Percentiles rank a stretch among this genome's conserved stretches.
These are phyloP conservation scores for Carpinus viminea DNA, from an alignment of 306 rosid species.

Conservation along the genomic window DNA sequence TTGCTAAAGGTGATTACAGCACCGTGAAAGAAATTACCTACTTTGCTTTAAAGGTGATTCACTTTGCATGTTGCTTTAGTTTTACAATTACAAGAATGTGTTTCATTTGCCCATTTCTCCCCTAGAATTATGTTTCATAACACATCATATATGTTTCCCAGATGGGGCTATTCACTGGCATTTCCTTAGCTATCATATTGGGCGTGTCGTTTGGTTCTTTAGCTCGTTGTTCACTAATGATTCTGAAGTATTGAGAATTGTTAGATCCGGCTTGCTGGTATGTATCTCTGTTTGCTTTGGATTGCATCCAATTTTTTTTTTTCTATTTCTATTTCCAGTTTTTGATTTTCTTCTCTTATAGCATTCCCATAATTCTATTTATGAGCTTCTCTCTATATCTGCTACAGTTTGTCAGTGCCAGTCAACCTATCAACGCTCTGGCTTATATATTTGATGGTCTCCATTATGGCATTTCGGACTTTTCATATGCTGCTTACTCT, in stretches of 20 bases:
- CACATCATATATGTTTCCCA: slow-evolving; percentile 41
- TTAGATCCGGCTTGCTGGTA: slow-evolving; percentile 75
- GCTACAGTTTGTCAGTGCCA: slow-evolving; percentile 79
- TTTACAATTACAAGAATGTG: neutral
- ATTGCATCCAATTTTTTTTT: neutral
- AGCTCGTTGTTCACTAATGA: slow-evolving; percentile 81
- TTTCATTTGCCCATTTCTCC: neutral
- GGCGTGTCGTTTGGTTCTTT: slow-evolving; percentile 79
- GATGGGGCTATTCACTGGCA: slow-evolving; percentile 74
- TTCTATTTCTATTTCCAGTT: neutral
- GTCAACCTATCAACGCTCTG: slow-evolving; percentile 87
- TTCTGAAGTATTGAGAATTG: slow-evolving; percentile 68
- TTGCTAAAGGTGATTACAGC: slow-evolving; percentile 75
- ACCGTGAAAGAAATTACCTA: slow-evolving; percentile 70
- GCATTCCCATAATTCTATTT: neutral
- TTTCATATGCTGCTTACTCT: slow-evolving; percentile 81
- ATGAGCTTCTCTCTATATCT: slow-evolving; percentile 12
- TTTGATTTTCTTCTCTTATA: neutral
- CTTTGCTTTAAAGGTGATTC: slow-evolving; percentile 57
- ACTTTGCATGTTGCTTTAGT: slow-evolving; percentile 7
- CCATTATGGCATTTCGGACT: slow-evolving; percentile 93
- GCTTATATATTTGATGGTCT: slow-evolving; percentile 95
- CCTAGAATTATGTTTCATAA: neutral
- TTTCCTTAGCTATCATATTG: slow-evolving; percentile 66
- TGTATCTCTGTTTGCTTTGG: slow-evolving; percentile 29